Evolutionary conservation across 495 filamentous ascomycete genomes (phyloP).

Genomic region (Daldinia loculata): DNA sequence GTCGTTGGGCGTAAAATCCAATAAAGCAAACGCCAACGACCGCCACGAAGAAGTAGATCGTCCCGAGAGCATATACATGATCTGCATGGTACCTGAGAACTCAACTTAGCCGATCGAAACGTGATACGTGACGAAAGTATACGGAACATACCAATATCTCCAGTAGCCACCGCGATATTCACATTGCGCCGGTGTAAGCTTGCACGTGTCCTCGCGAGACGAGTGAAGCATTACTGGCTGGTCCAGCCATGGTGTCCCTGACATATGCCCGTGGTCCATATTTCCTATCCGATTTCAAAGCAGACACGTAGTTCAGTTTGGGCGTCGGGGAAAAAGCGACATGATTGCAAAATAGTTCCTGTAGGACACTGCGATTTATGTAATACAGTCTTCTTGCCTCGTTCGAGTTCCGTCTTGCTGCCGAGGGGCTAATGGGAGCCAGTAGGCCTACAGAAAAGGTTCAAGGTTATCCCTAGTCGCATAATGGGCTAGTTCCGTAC

Average conservation of each 20-base stretch:
- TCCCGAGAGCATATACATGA: slow-evolving; percentile 59
- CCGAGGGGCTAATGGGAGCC: slow-evolving; percentile 4
- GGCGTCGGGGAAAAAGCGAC: neutral
- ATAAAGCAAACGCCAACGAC: slow-evolving; percentile 58
- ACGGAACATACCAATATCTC: slow-evolving; percentile 56
- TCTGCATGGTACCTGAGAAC: slow-evolving; percentile 62
- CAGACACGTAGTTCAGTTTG: neutral
- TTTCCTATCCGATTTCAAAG: neutral
- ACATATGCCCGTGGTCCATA: slow-evolving; percentile 27
- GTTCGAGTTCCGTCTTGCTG: neutral
- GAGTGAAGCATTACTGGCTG: slow-evolving; percentile 60
- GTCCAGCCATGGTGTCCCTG: slow-evolving; percentile 54
- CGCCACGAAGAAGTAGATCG: slow-evolving; percentile 60
- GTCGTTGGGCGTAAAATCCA: slow-evolving; percentile 42
- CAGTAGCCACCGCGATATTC: slow-evolving; percentile 56
- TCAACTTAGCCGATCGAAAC: slow-evolving; percentile 3
- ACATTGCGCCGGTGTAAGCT: slow-evolving; percentile 58
- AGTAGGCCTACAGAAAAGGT: slow-evolving; percentile 1
- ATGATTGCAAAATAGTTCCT: slow-evolving; percentile 1
- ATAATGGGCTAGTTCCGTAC: slow-evolving; percentile 2
- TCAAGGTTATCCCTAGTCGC: slow-evolving; percentile 16
- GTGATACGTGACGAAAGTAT: neutral
- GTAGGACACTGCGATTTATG: slow-evolving; percentile 26
- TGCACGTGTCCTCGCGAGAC: slow-evolving; percentile 54
- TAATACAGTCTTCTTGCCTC: slow-evolving; percentile 6